Evolutionary conservation across 352 stramenopile genomes (phyloP).

Genomic region (Pythium graminicola): DNA sequence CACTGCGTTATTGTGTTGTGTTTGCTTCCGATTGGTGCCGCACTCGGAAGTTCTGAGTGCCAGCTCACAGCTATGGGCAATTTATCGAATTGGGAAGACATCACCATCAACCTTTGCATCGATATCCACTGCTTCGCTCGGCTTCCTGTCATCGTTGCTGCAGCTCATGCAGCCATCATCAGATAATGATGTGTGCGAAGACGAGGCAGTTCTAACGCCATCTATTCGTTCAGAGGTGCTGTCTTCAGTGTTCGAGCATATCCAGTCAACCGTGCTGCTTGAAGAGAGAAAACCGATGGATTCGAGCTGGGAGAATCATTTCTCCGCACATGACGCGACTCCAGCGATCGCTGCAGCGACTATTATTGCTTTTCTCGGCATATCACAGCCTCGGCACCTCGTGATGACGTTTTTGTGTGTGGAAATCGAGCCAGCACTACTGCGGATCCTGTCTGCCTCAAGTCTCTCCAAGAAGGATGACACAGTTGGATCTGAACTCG

Average conservation of each 20-base stretch:
- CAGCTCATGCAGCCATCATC: conserved; percentile 15
- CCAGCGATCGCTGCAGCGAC: conserved; percentile 6
- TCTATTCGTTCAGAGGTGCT: conserved; percentile 2
- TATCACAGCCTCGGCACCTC: neutral
- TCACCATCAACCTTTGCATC: neutral
- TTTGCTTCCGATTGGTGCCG: conserved; percentile 8
- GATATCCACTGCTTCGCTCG: conserved; percentile 8
- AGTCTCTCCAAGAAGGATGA: neutral
- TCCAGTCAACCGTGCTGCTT: conserved; percentile 7
- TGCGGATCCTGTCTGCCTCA: conserved; percentile 1
- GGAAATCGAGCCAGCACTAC: conserved; percentile 8
- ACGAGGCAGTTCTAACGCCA: neutral
- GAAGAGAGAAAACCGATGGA: conserved; percentile 17
- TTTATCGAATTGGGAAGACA: conserved; percentile 1
- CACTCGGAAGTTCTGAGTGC: neutral
- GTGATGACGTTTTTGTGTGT: neutral
- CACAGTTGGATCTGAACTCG: conserved; percentile 5
- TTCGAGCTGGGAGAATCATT: conserved; percentile 9
- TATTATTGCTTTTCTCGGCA: conserved; percentile 11
- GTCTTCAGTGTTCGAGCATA: conserved; percentile 9
- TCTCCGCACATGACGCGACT: neutral
- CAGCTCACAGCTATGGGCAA: conserved; percentile 12
- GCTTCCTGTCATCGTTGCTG: conserved; percentile 12
- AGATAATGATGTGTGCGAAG: neutral
- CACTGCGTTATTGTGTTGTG: conserved; percentile 11